Base-by-base conservation (phyloP, 352 stramenopile genomes). In the Discostella stelligera region DNA sequence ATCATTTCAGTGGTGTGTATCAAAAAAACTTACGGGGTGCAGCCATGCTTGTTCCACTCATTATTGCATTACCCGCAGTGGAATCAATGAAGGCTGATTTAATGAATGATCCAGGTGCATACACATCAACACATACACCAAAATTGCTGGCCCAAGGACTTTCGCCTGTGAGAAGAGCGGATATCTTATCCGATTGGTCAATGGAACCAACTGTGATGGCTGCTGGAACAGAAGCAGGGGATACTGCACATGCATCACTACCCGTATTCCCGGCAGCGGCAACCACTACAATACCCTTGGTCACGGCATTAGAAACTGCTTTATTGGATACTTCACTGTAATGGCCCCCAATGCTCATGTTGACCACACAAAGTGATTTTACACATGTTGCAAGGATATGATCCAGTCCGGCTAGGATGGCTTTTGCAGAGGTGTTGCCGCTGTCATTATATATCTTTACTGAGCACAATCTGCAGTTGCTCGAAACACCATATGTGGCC, bases 151-250 rank as follows among this genome's bases (percentile, higher is more conserved):
- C 27, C 27, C 27, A 32, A 32, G 27, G 27, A 32, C 27, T 32
- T 2, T 32, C 27, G 27, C 27, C 27, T 6, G 27, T 32, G 27
- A 32, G 27, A 32, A 27, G 30, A 7, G 16, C 3, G 18, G 50
- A 58, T 58, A n/a, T 27, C 11, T 10, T 30, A 25, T 58, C 50
- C 0, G 7, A 11, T 20, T 55, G 25, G 18, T 30, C 30, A 13
- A 30, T 58, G n/a, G 50, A 58, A 30, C 50, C 50, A 58, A 58
- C 50, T 1, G 50, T 58, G 18, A 58, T 58, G 13, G 50, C 50
- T 30, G 18, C 1, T 58, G 16, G 13, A 23, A 13, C 18, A 13
- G n/a, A 32, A 58, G 50, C 13, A 8, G 50, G 50, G 11, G 50
- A 58, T 32, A 25, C 16, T 13, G 10, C 8, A 18, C 9, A 21